A percentile compares a stretch with the other conserved stretches of the same genome.
These are phyloP conservation scores for Trametes versicolor DNA, from an alignment of 1,284 basidiomycete species.

Conservation along the genomic window DNA sequence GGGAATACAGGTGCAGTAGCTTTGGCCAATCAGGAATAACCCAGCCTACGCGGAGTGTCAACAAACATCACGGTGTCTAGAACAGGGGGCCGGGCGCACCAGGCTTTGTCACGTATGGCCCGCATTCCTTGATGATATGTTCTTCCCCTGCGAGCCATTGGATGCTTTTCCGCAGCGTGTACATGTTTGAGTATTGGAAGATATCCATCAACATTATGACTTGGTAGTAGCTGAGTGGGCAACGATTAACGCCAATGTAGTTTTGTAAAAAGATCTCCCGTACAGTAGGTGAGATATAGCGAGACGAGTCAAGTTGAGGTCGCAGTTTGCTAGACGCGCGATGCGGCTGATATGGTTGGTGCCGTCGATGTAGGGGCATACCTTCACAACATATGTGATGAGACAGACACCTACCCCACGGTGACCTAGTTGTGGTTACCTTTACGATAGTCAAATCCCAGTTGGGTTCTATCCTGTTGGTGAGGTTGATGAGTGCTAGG, in stretches of 20 bases:
- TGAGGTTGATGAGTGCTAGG: slow-evolving; percentile 87
- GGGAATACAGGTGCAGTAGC: slow-evolving; percentile 86
- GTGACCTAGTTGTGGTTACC: slow-evolving; percentile 50
- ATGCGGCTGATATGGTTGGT: slow-evolving; percentile 93
- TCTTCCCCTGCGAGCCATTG: slow-evolving; percentile 87
- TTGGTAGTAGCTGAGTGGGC: slow-evolving; percentile 79
- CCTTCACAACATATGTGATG: slow-evolving; percentile 48
- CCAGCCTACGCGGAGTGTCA: slow-evolving; percentile 49
- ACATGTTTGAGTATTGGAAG: slow-evolving; percentile 99
- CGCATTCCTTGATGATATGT: slow-evolving; percentile 89
- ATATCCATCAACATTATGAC: slow-evolving; percentile 97
- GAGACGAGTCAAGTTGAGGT: slow-evolving; percentile 83
- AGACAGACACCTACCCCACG: not conserved
- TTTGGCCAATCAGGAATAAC: slow-evolving; percentile 83
- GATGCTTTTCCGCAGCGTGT: slow-evolving; percentile 86
- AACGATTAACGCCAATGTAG: not conserved
- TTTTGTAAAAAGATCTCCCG: slow-evolving; percentile 41
- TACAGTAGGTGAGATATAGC: slow-evolving; percentile 94
- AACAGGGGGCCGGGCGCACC: slow-evolving; percentile 49
- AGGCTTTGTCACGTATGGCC: slow-evolving; percentile 85
- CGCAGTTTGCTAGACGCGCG: slow-evolving; percentile 92
- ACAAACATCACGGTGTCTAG: not conserved
- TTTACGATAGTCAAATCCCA: slow-evolving; percentile 97
- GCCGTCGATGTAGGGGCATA: slow-evolving; percentile 88
- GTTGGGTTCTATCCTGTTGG: slow-evolving; percentile 84